Percentiles rank a stretch among this genome's conserved stretches.
phyloP scores from a whole-genome alignment of 495 filamentous ascomycete species.

The Tuber aestivum region DNA sequence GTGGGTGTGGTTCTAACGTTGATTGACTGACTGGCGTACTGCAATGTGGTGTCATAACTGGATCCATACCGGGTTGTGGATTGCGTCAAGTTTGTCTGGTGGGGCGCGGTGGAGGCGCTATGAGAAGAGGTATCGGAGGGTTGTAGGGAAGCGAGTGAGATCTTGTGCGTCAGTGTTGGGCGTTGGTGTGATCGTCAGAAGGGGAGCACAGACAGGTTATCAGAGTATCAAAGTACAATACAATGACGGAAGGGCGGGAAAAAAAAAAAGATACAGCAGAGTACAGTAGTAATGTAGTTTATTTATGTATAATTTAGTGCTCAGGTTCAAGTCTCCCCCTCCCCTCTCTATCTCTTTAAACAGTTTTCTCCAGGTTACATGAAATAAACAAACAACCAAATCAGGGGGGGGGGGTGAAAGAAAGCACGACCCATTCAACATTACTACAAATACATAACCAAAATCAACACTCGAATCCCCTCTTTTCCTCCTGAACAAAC shows the following conservation, averaged over 20 bases:
- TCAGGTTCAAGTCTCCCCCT: neutral
- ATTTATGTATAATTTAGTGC: neutral
- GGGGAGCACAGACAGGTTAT: neutral
- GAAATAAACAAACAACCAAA: neutral
- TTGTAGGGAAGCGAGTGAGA: neutral
- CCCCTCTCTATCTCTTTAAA: neutral
- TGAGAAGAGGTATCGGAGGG: neutral
- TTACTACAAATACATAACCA: neutral
- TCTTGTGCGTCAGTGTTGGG: neutral
- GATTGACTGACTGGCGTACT: too few relatives aligned
- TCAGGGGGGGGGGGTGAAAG: neutral
- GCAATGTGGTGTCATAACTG: too few relatives aligned
- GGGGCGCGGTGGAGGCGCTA: neutral
- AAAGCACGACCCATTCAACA: neutral
- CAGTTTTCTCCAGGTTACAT: neutral
- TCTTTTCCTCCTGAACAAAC: neutral
- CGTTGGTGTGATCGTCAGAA: neutral
- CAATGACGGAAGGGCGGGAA: neutral
- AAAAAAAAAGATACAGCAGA: neutral
- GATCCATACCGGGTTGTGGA: too few relatives aligned
- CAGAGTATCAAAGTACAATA: neutral
- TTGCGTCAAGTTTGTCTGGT: neutral
- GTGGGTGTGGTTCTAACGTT: too few relatives aligned
- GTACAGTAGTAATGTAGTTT: neutral
- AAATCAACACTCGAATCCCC: neutral